These are phyloP conservation scores for Arabidopsis arenosa DNA, from an alignment of 345 rosid species.

Conservation along the genomic window DNA sequence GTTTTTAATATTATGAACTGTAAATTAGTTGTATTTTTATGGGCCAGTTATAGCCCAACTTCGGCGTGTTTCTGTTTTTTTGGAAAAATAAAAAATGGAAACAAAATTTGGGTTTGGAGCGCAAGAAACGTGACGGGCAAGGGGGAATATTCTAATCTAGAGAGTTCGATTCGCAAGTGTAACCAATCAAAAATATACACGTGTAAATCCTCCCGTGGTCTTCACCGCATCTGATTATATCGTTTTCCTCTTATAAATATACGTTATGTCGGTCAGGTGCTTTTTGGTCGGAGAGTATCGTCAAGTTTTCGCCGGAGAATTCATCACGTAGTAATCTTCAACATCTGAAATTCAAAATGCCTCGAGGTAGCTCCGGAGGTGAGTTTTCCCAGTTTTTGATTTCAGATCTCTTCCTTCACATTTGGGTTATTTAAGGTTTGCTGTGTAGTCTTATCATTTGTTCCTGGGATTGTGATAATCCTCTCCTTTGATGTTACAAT, in stretches of 20 bases:
- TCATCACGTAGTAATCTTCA: background rate
- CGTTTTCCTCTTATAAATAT: conserved; percentile 1
- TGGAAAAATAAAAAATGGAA: background rate
- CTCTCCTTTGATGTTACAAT: no score
- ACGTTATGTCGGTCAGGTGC: background rate
- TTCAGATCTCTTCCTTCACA: background rate
- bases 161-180: background rate
- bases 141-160: conserved; percentile 19
- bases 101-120: background rate
- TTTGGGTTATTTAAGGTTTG: background rate
- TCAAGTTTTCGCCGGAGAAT: background rate
- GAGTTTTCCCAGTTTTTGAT: background rate
- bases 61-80: background rate
- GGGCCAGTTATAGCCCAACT: background rate
- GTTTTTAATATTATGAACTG: no score
- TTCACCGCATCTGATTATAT: background rate
- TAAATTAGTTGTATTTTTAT: background rate
- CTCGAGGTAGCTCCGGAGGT: conserved; percentile 40
- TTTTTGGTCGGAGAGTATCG: background rate
- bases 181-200: background rate
- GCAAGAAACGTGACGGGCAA: conserved; percentile 33
- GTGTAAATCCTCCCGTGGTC: conserved; percentile 6
- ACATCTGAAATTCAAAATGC: conserved; percentile 22
- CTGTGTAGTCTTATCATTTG: no score
- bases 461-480: no score